These are phyloP conservation scores for Erigeron canadensis DNA, from an alignment of 129 eudicot species.

Conservation along the genomic window DNA sequence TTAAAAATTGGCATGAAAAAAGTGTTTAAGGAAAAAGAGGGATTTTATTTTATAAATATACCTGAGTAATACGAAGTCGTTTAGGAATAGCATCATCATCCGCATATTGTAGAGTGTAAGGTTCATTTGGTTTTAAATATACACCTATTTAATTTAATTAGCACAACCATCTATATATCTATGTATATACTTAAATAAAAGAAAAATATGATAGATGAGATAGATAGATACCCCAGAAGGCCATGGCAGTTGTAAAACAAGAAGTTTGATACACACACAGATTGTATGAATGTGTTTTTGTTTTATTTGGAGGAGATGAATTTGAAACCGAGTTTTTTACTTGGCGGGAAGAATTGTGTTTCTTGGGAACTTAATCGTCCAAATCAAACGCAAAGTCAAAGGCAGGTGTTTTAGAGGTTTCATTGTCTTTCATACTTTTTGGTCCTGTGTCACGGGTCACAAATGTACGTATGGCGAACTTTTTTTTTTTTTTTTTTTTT, in stretches of 20 bases:
- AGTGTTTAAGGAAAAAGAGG: background rate
- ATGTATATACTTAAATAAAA: background rate
- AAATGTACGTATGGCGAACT: no score
- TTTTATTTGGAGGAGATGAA: constrained; percentile 3
- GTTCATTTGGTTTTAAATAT: constrained; percentile 27
- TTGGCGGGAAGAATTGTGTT: constrained; percentile 17
- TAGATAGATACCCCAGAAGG: constrained; percentile 29
- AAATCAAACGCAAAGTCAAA: no score
- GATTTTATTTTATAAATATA: background rate
- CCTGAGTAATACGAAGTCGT: constrained; percentile 36
- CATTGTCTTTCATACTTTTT: no score
- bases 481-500: no score
- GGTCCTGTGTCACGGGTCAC: no score
- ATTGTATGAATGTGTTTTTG: constrained; percentile 6
- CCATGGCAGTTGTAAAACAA: background rate
- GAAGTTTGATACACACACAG: background rate
- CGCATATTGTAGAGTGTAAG: constrained; percentile 22
- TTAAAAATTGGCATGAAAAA: background rate
- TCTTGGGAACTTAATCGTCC: no score
- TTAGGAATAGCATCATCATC: constrained; percentile 20
- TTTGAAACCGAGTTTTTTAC: background rate
- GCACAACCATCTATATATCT: background rate
- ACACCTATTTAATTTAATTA: constrained; percentile 20
- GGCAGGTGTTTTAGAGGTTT: no score
- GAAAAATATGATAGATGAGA: background rate